These are phyloP conservation scores for Delonix regia DNA, from an alignment of 306 rosid species.

Conservation along the genomic window DNA sequence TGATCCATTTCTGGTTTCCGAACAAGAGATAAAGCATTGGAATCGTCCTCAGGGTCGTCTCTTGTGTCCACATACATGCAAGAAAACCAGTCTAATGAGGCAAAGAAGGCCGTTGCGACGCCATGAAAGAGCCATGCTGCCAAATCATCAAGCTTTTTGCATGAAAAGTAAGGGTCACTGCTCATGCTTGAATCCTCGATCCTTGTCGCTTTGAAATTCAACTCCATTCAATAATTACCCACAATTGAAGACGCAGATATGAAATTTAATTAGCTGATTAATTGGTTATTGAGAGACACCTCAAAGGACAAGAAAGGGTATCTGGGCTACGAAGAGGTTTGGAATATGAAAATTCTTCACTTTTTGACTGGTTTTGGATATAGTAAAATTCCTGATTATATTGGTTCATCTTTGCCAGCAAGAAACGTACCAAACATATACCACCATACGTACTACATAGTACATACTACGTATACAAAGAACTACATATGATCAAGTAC, in stretches of 20 bases:
- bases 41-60: conserved; percentile 34
- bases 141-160: conserved; percentile 40
- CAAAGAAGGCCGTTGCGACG: conserved; percentile 36
- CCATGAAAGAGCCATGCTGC: conserved; percentile 41
- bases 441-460: neutral
- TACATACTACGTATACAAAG: neutral
- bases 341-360: conserved; percentile 38
- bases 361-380: conserved; percentile 35
- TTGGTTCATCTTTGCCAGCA: conserved; percentile 18
- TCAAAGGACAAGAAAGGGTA: conserved; percentile 19
- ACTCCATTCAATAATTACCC: neutral
- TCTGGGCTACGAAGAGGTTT: conserved; percentile 25
- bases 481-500: neutral
- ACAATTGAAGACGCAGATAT: neutral
- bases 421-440: conserved; percentile 7
- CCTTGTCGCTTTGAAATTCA: conserved; percentile 15
- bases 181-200: conserved; percentile 1
- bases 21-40: conserved; percentile 33
- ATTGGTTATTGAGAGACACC: conserved; percentile 26
- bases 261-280: neutral
- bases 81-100: conserved; percentile 42
- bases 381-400: conserved; percentile 27
- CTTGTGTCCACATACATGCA: conserved; percentile 41
- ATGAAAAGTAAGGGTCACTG: neutral
- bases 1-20: conserved; percentile 6